Conservation (phyloP, 768 basidiomycete species). For the Trametopsis cervina region DNA sequence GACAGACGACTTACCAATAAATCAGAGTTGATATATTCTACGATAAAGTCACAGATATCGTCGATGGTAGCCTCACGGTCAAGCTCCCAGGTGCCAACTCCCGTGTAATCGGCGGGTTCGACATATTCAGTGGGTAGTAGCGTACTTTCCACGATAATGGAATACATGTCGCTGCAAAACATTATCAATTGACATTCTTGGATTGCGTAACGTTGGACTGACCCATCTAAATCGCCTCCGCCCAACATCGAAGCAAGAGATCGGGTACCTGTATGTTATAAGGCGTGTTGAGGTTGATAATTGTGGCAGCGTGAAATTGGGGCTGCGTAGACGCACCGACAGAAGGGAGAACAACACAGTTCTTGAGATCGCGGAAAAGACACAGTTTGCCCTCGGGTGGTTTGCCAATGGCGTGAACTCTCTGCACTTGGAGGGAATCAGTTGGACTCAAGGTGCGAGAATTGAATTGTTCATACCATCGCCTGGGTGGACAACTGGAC, state of each 20-base stretch:
- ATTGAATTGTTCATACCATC: conserved; percentile 40
- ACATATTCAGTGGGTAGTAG: conserved; percentile 48
- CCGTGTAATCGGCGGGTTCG: conserved; percentile 45
- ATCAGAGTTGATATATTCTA: conserved; percentile 81
- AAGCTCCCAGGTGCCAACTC: conserved; percentile 19
- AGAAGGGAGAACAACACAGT: conserved; percentile 67
- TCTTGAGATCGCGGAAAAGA: conserved; percentile 53
- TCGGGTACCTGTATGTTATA: conserved; percentile 36
- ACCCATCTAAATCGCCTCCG: conserved; percentile 83
- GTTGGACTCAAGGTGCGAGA: background rate
- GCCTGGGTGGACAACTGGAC: conserved; percentile 71
- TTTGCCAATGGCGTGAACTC: conserved; percentile 63
- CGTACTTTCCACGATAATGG: conserved; percentile 48
- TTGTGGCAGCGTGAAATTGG: background rate
- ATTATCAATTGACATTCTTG: background rate
- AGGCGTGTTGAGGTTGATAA: no score
- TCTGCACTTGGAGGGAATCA: conserved; percentile 42
- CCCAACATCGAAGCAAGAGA: conserved; percentile 64
- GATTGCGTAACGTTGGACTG: conserved; percentile 12
- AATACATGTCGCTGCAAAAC: conserved; percentile 51
- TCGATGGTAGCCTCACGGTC: conserved; percentile 46
- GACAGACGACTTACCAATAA: conserved; percentile 51
- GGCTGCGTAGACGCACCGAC: conserved; percentile 35
- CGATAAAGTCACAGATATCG: conserved; percentile 74
- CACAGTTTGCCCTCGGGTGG: conserved; percentile 52